Percentiles rank a stretch among this genome's conserved stretches.
Evolutionary conservation across 2,329 filamentous ascomycete species (phyloP).

Genomic region (Beauveria medogensis): DNA sequence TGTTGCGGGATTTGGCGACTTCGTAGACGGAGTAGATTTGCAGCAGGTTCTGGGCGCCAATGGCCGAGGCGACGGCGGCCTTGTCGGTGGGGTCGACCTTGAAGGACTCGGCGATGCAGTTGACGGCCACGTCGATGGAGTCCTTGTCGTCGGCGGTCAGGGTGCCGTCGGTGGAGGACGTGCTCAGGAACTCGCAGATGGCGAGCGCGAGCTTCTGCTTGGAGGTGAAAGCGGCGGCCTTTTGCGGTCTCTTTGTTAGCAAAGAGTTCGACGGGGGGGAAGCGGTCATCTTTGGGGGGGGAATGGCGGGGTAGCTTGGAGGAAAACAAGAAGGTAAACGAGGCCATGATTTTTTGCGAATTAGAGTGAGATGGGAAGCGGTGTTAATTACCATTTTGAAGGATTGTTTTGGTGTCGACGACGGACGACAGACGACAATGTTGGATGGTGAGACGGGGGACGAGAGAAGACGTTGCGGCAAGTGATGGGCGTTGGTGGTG

Average conservation of each 20-base stretch:
- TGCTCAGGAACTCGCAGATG: constrained; percentile 89
- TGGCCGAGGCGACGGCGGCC: constrained; percentile 62
- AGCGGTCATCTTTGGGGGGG: not conserved
- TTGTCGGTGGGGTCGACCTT: constrained; percentile 81
- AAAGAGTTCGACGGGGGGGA: not conserved
- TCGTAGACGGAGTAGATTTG: constrained; percentile 95
- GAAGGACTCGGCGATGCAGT: constrained; percentile 93
- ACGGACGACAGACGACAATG: too few species aligned
- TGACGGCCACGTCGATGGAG: constrained; percentile 85
- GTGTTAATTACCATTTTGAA: not conserved
- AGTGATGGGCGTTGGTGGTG: not conserved
- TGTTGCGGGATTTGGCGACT: constrained; percentile 63
- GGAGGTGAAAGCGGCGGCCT: constrained; percentile 33
- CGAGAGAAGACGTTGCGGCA: too few species aligned
- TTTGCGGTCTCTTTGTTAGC: not conserved
- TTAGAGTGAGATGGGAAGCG: too few species aligned
- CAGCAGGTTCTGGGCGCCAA: constrained; percentile 79
- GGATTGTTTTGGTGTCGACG: too few species aligned
- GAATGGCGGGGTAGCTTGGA: not conserved
- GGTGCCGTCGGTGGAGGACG: constrained; percentile 80
- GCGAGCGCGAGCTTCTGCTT: constrained; percentile 90
- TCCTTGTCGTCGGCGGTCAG: constrained; percentile 83
- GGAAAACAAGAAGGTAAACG: too few species aligned
- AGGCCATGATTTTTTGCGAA: too few species aligned
- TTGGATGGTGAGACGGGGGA: too few species aligned